These are phyloP conservation scores for Penicillium olsonii DNA, from an alignment of 2,329 filamentous ascomycete species.

Conservation along the genomic window DNA sequence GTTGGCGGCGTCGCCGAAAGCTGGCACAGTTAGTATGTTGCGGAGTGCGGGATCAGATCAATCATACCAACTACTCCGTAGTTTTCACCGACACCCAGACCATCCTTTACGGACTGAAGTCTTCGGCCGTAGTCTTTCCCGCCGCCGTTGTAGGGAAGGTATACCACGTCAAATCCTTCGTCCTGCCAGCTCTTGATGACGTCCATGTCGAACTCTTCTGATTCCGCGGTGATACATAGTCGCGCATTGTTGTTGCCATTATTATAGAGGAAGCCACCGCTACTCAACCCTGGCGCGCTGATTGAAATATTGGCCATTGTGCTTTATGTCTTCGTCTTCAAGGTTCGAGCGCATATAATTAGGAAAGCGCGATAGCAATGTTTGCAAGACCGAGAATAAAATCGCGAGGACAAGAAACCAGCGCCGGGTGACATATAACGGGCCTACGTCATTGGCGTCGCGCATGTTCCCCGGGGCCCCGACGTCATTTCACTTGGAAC, in stretches of 20 bases:
- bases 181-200: conserved; percentile 58
- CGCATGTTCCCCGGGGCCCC: neutral
- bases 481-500: conserved; percentile 22
- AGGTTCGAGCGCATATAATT: neutral
- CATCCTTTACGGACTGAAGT: conserved; percentile 55
- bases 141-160: conserved; percentile 56
- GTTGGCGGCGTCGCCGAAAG: conserved; percentile 64
- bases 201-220: conserved; percentile 54
- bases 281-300: conserved; percentile 31
- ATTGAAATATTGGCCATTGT: conserved; percentile 38
- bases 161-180: conserved; percentile 62
- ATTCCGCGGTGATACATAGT: conserved; percentile 37
- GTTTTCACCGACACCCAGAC: conserved; percentile 58
- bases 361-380: no score
- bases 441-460: conserved; percentile 16
- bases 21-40: conserved; percentile 36
- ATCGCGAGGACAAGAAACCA: neutral
- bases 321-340: neutral
- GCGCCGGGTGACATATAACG: conserved; percentile 9
- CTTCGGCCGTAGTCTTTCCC: conserved; percentile 54
- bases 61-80: conserved; percentile 63
- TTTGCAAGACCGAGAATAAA: neutral
- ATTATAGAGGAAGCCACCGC: conserved; percentile 38
- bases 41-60: neutral
- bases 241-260: conserved; percentile 34